Percentiles rank a stretch among this genome's conserved stretches.
Conservation (phyloP, 129 eudicot species). For the Cynara cardunculus region DNA sequence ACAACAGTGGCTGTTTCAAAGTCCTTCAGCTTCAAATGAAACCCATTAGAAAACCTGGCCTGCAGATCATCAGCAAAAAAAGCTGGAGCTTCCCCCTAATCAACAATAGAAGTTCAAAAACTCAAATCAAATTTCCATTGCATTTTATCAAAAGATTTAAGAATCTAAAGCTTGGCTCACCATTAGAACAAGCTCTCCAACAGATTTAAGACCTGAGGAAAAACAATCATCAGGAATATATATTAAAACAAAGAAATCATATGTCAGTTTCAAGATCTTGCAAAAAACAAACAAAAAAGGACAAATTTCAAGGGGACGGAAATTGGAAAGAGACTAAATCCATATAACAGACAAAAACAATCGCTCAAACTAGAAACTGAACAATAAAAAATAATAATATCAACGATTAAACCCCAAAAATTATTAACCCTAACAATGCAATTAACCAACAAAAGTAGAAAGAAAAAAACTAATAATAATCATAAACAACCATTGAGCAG, state of each 20-base stretch:
- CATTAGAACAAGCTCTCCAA: slow-evolving; percentile 29
- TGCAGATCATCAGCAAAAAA: slow-evolving; percentile 49
- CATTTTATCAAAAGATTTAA: neutral
- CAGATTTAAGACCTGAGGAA: slow-evolving; percentile 22
- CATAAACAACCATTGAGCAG: neutral
- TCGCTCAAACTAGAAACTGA: slow-evolving; percentile 9
- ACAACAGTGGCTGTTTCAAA: slow-evolving; percentile 41
- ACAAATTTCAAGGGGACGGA: slow-evolving; percentile 4
- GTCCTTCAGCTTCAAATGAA: slow-evolving; percentile 49
- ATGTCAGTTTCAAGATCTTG: slow-evolving; percentile 26
- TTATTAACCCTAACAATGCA: slow-evolving; percentile 14
- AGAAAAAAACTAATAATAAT: neutral
- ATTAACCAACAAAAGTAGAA: neutral
- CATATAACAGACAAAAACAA: slow-evolving; percentile 11
- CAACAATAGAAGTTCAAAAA: slow-evolving; percentile 17
- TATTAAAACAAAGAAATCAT: neutral
- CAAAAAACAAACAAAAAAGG: slow-evolving; percentile 19
- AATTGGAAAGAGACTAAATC: slow-evolving; percentile 16
- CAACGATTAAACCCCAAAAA: slow-evolving; percentile 16
- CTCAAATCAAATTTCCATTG: neutral
- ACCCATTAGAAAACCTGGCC: slow-evolving; percentile 29
- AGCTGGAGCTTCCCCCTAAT: slow-evolving; percentile 94
- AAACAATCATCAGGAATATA: neutral
- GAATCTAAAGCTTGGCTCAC: slow-evolving; percentile 16
- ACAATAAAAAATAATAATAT: neutral